Evolutionary conservation across 495 filamentous ascomycete species (phyloP), one percentile per base, ranked within the genome.

Genomic region (Penicillium angulare): DNA sequence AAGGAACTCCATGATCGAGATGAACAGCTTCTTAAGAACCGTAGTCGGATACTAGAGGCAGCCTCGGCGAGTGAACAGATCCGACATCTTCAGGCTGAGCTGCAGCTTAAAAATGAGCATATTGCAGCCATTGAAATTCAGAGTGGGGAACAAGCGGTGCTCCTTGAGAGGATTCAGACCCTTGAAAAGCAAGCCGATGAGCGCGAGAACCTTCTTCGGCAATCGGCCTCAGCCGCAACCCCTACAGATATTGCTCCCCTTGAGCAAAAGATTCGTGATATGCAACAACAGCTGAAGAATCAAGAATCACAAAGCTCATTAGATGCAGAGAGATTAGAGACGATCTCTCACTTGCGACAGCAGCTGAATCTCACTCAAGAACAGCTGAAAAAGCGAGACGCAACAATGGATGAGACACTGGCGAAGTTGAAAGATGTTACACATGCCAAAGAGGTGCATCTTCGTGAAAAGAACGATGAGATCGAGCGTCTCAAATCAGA

Each of bases 401-500:
- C 50, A 9, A 61, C 60, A 7, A 51, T 77, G 7, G 71, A 73
- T 15, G 71, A 75, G 26, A 71, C 69, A 8, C 55, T 68, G 16
- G 42, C 56, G 2, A 74, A 65, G 36, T 51, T 75, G 34, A 65
- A 61, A 47, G 71, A 74, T 42, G 51, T 69, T 9, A 72, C 69
- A 1, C 47, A 56, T 7, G 50, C 55, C 8, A 73, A 64, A 44
- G 72, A 75, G 22, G 43, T 49, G 13, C 71, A 71, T 34, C 56
- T 74, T 9, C 65, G 57, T 2, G 66, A 74, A 44, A 75, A 72
- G 27, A 68, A 72, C 33, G 43, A 60, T 0, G 67, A 69, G 39
- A 72, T 74, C 39, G 74, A 75, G 15, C 55, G 55, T 9, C 61
- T 91, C 22, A 65, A 66, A 23, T 55, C 56, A 1, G 64, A 73